Percentiles rank a stretch among this genome's conserved stretches.
phyloP scores from a whole-genome alignment of 1,284 basidiomycete genomes.

The Stygiomarasmius scandens region DNA sequence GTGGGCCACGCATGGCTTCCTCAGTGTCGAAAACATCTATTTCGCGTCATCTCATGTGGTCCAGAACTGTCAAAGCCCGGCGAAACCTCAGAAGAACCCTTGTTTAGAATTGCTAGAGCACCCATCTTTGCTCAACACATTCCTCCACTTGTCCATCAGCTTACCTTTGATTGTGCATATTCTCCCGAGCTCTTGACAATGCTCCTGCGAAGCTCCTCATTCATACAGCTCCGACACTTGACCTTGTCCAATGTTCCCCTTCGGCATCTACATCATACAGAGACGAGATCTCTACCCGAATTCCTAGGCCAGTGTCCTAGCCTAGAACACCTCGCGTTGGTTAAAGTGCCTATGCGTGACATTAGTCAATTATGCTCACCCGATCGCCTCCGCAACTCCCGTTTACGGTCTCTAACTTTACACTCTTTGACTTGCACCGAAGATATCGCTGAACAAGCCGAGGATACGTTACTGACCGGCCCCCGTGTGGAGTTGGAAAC shows the following conservation, averaged over 20 bases:
- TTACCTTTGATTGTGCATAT: neutral
- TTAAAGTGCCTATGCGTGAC: neutral
- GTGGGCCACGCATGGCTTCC: constrained; percentile 1
- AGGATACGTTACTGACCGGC: neutral
- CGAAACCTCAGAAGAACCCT: neutral
- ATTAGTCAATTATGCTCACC: neutral
- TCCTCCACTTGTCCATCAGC: neutral
- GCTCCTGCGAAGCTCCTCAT: neutral
- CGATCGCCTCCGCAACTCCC: neutral
- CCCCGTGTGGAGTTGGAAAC: neutral
- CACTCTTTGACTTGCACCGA: neutral
- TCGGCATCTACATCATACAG: neutral
- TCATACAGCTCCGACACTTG: neutral
- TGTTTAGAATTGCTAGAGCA: neutral
- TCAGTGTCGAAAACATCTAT: neutral
- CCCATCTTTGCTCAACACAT: neutral
- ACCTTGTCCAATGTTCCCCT: neutral
- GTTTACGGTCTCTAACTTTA: neutral
- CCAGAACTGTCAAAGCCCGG: neutral
- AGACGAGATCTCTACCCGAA: neutral
- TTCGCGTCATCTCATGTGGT: neutral
- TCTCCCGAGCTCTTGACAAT: neutral
- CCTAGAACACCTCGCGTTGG: neutral
- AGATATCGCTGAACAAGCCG: neutral
- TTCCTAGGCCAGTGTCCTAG: neutral